Conservation (phyloP, 371 early-diverging fungal species). For the Lichtheimia corymbifera region DNA sequence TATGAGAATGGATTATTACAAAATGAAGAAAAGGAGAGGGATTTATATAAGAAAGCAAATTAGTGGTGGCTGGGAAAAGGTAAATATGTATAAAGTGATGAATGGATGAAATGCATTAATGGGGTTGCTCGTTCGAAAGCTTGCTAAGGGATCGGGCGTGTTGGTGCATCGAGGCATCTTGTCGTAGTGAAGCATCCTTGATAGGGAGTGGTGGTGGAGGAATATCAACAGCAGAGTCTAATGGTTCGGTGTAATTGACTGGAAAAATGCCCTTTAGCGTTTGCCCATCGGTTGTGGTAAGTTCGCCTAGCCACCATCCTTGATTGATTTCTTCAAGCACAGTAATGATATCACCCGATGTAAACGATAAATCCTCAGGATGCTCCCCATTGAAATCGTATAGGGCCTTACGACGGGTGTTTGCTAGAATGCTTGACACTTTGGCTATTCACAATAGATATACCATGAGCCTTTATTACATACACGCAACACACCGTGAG, state of each 20-base stretch:
- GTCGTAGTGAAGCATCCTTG: conserved; percentile 15
- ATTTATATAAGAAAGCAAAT: too few relatives aligned
- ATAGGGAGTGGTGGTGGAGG: conserved; percentile 4
- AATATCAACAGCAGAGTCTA: neutral
- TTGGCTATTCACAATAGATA: too few relatives aligned
- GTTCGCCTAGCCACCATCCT: conserved; percentile 89
- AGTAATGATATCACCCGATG: conserved; percentile 28
- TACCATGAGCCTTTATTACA: too few relatives aligned
- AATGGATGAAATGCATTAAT: conserved; percentile 1
- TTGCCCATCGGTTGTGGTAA: conserved; percentile 45
- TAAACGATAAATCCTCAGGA: conserved; percentile 22
- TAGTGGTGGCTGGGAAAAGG: too few relatives aligned
- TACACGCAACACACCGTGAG: too few relatives aligned
- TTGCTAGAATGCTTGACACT: neutral
- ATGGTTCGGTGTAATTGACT: conserved; percentile 67
- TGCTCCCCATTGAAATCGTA: conserved; percentile 29
- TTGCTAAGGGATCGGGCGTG: neutral
- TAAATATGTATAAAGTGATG: neutral
- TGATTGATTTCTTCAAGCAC: conserved; percentile 71
- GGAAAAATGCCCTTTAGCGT: conserved; percentile 74
- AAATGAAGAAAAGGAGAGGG: too few relatives aligned
- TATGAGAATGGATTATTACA: too few relatives aligned
- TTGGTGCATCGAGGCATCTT: neutral
- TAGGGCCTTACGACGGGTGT: conserved; percentile 31
- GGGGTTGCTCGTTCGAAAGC: neutral